Percentiles rank a stretch among this genome's conserved stretches.
phyloP scores from a whole-genome alignment of 2,329 filamentous ascomycete genomes.

The Verticillium isaacii region DNA sequence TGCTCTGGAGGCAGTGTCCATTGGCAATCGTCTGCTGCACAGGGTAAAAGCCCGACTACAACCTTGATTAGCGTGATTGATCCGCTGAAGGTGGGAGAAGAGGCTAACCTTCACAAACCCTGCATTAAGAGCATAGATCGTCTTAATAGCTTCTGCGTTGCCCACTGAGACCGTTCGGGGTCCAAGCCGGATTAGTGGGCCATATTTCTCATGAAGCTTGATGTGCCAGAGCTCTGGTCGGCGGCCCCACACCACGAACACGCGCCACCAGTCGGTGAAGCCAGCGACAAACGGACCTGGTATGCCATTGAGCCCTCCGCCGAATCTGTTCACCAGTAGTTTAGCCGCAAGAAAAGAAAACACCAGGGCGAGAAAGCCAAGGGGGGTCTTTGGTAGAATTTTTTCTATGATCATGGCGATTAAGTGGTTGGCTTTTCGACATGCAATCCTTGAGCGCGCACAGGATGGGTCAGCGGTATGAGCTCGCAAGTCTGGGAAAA shows the following conservation, averaged over 20 bases:
- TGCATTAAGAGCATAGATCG: slow-evolving; percentile 79
- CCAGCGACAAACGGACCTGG: slow-evolving; percentile 68
- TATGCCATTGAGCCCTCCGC: slow-evolving; percentile 1
- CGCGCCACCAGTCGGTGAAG: slow-evolving; percentile 64
- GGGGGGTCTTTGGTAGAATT: neutral
- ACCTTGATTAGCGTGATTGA: neutral
- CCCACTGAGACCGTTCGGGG: slow-evolving; percentile 72
- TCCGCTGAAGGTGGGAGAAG: neutral
- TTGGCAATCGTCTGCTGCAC: slow-evolving; percentile 22
- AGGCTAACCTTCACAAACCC: slow-evolving; percentile 66
- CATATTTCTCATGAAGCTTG: slow-evolving; percentile 64
- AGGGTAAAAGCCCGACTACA: slow-evolving; percentile 20
- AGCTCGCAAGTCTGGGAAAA: neutral
- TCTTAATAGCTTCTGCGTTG: slow-evolving; percentile 66
- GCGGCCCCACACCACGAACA: slow-evolving; percentile 61
- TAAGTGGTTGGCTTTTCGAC: neutral
- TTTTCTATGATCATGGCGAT: slow-evolving; percentile 3
- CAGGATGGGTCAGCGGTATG: neutral
- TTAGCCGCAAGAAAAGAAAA: neutral
- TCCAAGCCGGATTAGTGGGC: slow-evolving; percentile 69
- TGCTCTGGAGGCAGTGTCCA: slow-evolving; percentile 18
- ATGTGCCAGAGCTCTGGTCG: slow-evolving; percentile 65
- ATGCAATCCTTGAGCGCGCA: neutral
- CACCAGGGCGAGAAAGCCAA: neutral
- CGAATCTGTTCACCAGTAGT: slow-evolving; percentile 1